Conservation (phyloP, 495 filamentous ascomycete species). For the Podospora fimiseda region DNA sequence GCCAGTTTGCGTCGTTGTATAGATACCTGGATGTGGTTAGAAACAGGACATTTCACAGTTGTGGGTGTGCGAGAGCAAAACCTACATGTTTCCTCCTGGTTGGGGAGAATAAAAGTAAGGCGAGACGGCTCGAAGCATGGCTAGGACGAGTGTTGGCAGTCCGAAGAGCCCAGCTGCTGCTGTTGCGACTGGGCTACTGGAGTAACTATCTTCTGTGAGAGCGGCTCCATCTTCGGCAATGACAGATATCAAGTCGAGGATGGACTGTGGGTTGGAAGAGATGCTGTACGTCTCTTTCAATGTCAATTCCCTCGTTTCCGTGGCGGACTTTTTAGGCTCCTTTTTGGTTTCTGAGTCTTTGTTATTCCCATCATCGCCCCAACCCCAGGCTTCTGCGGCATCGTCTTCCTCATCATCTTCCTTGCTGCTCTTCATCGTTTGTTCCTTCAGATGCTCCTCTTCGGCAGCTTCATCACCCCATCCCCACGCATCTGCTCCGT, state of each 20-base stretch:
- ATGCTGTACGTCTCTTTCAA: slow-evolving; percentile 82
- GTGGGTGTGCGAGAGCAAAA: background rate
- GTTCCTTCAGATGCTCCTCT: slow-evolving; percentile 21
- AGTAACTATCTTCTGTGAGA: slow-evolving; percentile 41
- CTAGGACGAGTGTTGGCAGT: slow-evolving; percentile 75
- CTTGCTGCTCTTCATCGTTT: slow-evolving; percentile 9
- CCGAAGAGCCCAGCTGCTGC: slow-evolving; percentile 71
- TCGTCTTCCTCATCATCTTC: slow-evolving; percentile 47
- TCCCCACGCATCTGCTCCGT: slow-evolving; percentile 52
- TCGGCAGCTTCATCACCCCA: slow-evolving; percentile 52
- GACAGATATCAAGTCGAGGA: slow-evolving; percentile 63
- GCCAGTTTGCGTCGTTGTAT: slow-evolving; percentile 84
- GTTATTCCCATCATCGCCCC: slow-evolving; percentile 51
- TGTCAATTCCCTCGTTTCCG: slow-evolving; percentile 50
- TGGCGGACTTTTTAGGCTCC: slow-evolving; percentile 12
- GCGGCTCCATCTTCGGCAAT: slow-evolving; percentile 64
- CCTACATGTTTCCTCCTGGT: slow-evolving; percentile 67
- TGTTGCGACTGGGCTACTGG: slow-evolving; percentile 51
- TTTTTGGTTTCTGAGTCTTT: slow-evolving; percentile 8
- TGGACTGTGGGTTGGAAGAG: slow-evolving; percentile 72
- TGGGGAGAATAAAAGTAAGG: slow-evolving; percentile 68
- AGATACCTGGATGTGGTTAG: slow-evolving; percentile 51
- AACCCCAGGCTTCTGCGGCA: slow-evolving; percentile 61
- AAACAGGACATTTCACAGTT: background rate
- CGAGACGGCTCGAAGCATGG: slow-evolving; percentile 85